A percentile compares a stretch with the other conserved stretches of the same genome.
These are phyloP conservation scores for Backusella parvicylindrica DNA, from an alignment of 192 early-diverging fungal species.

Conservation along the genomic window DNA sequence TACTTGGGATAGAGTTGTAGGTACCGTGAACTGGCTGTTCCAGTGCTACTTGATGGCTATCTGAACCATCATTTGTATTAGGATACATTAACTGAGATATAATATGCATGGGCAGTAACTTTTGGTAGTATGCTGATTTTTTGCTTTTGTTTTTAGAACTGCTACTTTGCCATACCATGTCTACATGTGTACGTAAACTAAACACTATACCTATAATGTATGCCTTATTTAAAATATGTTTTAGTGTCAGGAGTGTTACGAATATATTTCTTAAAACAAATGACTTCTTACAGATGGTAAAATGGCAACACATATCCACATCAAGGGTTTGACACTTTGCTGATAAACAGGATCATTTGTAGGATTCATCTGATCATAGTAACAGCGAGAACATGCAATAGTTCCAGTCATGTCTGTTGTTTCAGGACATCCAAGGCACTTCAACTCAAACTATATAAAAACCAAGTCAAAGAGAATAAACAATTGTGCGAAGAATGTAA, in stretches of 20 bases:
- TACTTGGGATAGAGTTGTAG: background rate
- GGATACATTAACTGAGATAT: constrained; percentile 7
- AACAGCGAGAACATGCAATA: constrained; percentile 57
- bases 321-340: constrained; percentile 72
- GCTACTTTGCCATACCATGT: constrained; percentile 62
- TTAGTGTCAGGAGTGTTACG: background rate
- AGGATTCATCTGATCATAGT: constrained; percentile 59
- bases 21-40: background rate
- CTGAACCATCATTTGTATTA: background rate
- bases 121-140: background rate
- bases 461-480: background rate
- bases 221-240: constrained; percentile 24
- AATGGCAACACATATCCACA: constrained; percentile 80
- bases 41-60: background rate
- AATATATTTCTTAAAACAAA: background rate
- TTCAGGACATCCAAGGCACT: constrained; percentile 51
- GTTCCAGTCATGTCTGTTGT: background rate
- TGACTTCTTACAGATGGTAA: constrained; percentile 46
- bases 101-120: background rate
- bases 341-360: constrained; percentile 79
- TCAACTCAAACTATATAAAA: constrained; percentile 47
- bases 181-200: constrained; percentile 87
- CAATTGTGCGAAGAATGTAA: background rate
- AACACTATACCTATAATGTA: constrained; percentile 93
- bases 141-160: background rate